Evolutionary conservation across 164 flowering plant genomes (phyloP).

Genomic region (Annona squamosa): DNA sequence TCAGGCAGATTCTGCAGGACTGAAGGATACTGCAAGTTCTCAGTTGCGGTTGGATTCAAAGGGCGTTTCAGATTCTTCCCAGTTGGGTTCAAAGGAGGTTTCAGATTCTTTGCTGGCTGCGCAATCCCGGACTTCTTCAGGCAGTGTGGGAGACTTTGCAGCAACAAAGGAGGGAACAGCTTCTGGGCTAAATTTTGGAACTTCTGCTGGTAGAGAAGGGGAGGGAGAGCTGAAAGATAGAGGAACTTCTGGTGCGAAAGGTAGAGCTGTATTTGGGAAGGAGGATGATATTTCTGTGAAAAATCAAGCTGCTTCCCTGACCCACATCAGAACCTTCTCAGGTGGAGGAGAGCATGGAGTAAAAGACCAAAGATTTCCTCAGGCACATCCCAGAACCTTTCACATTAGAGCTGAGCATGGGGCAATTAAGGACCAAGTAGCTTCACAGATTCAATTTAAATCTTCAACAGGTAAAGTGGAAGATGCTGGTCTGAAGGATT

Average conservation of each 20-base stretch:
- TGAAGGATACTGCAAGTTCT: conserved; percentile 23
- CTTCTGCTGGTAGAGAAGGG: conserved; percentile 20
- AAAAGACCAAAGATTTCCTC: conserved; percentile 11
- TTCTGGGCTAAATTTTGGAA: conserved; percentile 9
- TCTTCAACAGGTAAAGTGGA: conserved; percentile 22
- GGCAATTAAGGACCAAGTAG: conserved; percentile 26
- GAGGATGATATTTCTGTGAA: conserved; percentile 9
- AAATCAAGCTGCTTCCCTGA: conserved; percentile 6
- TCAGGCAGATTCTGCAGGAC: conserved; percentile 22
- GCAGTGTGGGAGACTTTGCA: conserved; percentile 12
- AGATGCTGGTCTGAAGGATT: conserved; percentile 25
- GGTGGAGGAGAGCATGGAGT: conserved; percentile 3
- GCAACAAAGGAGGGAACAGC: conserved; percentile 26
- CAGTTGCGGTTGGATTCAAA: background rate
- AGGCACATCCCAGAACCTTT: conserved; percentile 8
- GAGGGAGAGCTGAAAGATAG: conserved; percentile 16
- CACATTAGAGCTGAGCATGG: conserved; percentile 14
- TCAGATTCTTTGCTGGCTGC: conserved; percentile 8
- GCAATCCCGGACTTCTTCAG: conserved; percentile 21
- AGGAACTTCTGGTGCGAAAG: conserved; percentile 8
- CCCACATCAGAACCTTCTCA: conserved; percentile 1
- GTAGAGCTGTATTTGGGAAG: conserved; percentile 15
- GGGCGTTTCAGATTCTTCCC: conserved; percentile 3
- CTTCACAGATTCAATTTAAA: conserved; percentile 23
- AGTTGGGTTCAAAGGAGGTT: conserved; percentile 1